Conservation (phyloP, 176 grass and related monocot genomes). For the Zoysia japonica region DNA sequence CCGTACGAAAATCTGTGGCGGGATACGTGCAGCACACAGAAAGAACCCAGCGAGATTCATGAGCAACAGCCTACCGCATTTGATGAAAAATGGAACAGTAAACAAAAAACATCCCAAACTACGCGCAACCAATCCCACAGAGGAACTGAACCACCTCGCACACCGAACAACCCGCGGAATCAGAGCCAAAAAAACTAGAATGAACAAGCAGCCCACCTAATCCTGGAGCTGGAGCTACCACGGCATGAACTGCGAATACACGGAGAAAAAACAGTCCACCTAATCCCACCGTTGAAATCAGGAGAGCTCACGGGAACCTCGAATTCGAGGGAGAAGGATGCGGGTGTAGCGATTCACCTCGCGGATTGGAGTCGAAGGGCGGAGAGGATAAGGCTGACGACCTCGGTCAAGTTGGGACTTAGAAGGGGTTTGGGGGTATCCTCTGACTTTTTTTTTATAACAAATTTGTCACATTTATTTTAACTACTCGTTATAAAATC, state of each 20-base stretch:
- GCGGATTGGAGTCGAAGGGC: conserved; percentile 19
- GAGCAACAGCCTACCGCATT: background rate
- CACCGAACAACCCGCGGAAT: background rate
- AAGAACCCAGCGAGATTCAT: background rate
- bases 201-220: background rate
- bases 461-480: too few relatives aligned
- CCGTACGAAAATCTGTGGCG: background rate
- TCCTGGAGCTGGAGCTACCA: background rate
- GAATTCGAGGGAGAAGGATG: background rate
- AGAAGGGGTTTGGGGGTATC: background rate
- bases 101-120: background rate
- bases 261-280: background rate
- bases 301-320: background rate
- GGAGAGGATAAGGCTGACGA: conserved; percentile 65
- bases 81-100: background rate
- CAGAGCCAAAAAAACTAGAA: background rate
- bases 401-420: conserved; percentile 13
- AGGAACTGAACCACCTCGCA: background rate
- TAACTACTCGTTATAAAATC: too few relatives aligned
- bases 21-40: too few relatives aligned
- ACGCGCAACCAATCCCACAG: background rate
- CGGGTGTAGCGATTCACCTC: conserved; percentile 14
- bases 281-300: background rate
- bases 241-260: background rate
- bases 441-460: too few relatives aligned